Evolutionary conservation across 2,329 filamentous ascomycete genomes (phyloP).

Genomic region (Colletotrichum kahawae): DNA sequence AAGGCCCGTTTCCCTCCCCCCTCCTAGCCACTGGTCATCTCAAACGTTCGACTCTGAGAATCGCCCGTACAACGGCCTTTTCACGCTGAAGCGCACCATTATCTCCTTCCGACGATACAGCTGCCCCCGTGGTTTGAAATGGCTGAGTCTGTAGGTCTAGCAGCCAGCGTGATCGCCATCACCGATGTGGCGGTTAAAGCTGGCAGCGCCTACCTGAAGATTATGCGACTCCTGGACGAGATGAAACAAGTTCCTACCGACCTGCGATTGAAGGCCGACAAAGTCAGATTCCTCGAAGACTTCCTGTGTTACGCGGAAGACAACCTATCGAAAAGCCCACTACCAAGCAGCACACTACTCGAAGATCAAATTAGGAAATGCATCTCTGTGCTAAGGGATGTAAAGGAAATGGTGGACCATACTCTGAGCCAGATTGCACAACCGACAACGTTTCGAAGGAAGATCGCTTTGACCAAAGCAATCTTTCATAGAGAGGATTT

Average conservation of each 20-base stretch:
- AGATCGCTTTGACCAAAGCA: neutral
- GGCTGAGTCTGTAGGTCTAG: neutral
- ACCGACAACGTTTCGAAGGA: neutral
- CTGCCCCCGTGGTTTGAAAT: accelerated
- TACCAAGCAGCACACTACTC: neutral
- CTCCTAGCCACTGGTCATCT: too few relatives aligned
- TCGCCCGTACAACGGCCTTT: too few relatives aligned
- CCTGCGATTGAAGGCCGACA: neutral
- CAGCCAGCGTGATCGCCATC: neutral
- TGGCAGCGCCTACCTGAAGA: neutral
- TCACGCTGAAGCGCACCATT: neutral
- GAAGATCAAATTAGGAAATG: neutral
- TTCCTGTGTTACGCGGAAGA: neutral
- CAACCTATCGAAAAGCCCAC: neutral
- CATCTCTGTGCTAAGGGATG: accelerated
- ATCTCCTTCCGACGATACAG: accelerated
- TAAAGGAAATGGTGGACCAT: neutral
- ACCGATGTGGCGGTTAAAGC: neutral
- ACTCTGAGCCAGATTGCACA: neutral
- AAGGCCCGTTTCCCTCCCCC: accelerated
- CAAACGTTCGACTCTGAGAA: too few relatives aligned
- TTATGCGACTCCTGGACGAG: neutral
- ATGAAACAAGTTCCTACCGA: neutral
- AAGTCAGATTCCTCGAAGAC: neutral
- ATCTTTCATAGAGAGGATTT: neutral